These are phyloP conservation scores for Gautieria morchelliformis DNA, from an alignment of 768 basidiomycete genomes.

Conservation along the genomic window DNA sequence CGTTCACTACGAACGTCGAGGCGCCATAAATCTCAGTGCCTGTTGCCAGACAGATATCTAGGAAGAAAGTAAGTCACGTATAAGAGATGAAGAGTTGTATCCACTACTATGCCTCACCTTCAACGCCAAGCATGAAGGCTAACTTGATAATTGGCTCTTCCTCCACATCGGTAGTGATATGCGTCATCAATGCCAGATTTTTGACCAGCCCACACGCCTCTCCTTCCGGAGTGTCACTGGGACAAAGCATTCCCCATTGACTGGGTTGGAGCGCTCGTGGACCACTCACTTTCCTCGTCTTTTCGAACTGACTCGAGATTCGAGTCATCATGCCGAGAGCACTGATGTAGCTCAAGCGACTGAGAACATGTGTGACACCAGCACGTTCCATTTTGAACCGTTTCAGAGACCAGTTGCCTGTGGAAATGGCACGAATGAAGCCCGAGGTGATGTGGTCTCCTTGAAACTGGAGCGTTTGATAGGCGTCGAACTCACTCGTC, in stretches of 20 bases:
- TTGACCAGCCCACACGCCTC: constrained; percentile 98
- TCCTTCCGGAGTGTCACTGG: constrained; percentile 98
- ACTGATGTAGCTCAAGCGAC: constrained; percentile 90
- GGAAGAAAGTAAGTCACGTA: background rate
- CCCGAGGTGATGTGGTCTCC: constrained; percentile 95
- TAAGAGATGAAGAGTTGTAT: background rate
- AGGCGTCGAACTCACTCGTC: constrained; percentile 90
- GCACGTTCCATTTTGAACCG: constrained; percentile 99
- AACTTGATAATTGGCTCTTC: constrained; percentile 88
- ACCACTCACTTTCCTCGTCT: constrained; percentile 97
- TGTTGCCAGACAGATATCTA: constrained; percentile 85
- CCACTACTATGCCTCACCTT: constrained; percentile 45
- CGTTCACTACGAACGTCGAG: constrained; percentile 88
- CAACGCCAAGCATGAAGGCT: constrained; percentile 92
- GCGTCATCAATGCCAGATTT: constrained; percentile 98
- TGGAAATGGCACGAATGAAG: constrained; percentile 94
- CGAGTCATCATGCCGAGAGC: constrained; percentile 99
- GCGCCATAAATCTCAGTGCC: constrained; percentile 95
- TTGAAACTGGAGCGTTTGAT: constrained; percentile 90
- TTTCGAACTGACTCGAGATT: constrained; percentile 97
- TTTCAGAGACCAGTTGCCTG: constrained; percentile 98
- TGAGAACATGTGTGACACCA: constrained; percentile 95
- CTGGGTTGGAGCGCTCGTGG: constrained; percentile 94
- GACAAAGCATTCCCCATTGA: constrained; percentile 99
- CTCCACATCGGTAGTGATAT: constrained; percentile 98